Evolutionary conservation across 2,329 filamentous ascomycete species (phyloP).

Genomic region (Eurotiales sp.): DNA sequence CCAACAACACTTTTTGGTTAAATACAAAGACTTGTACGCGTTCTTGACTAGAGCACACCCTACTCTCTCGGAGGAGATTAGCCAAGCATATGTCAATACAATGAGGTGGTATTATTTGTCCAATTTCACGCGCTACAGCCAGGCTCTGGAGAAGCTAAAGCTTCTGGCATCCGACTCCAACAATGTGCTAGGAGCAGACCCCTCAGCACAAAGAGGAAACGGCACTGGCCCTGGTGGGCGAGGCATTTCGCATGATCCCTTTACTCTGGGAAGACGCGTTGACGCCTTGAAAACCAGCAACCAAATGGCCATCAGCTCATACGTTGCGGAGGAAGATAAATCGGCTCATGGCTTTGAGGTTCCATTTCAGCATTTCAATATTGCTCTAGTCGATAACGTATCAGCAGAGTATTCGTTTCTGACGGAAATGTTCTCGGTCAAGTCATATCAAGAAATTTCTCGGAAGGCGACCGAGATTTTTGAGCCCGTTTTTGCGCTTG

Average conservation of each 20-base stretch:
- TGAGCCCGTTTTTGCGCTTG: constrained; percentile 81
- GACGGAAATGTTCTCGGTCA: constrained; percentile 79
- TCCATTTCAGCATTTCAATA: constrained; percentile 90
- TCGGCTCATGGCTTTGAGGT: constrained; percentile 81
- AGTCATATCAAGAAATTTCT: constrained; percentile 71
- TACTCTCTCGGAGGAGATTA: constrained; percentile 82
- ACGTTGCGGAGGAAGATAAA: constrained; percentile 87
- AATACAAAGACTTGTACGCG: constrained; percentile 80
- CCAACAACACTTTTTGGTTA: constrained; percentile 85
- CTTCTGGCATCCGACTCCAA: constrained; percentile 77
- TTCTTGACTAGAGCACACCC: constrained; percentile 82
- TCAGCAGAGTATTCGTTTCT: constrained; percentile 94
- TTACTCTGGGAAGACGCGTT: constrained; percentile 80
- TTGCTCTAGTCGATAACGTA: constrained; percentile 89
- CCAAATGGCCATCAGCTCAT: constrained; percentile 75
- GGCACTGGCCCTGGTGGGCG: constrained; percentile 26
- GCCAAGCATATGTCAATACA: constrained; percentile 91
- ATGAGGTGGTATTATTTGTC: constrained; percentile 98
- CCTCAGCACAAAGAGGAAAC: constrained; percentile 57
- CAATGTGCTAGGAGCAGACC: constrained; percentile 78
- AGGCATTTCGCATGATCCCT: constrained; percentile 67
- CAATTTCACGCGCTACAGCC: constrained; percentile 84
- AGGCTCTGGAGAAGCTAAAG: constrained; percentile 78
- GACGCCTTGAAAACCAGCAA: constrained; percentile 74
- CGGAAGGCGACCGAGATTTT: constrained; percentile 86